phyloP scores from a whole-genome alignment of 2,329 filamentous ascomycete genomes.

The Exutisphaerella laricina region DNA sequence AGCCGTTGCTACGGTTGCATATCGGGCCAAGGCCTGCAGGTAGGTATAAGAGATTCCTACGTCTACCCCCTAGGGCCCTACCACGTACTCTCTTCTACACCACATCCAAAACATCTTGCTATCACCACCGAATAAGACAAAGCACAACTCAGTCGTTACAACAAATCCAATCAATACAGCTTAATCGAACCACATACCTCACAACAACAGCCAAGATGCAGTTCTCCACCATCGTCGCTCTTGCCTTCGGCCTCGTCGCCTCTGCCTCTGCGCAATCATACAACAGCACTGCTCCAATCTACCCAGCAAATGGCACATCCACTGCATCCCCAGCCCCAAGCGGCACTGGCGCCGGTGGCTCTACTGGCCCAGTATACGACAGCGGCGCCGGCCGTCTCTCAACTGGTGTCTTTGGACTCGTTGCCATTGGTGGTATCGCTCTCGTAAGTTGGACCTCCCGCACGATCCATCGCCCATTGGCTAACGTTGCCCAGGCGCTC shows the following conservation, averaged over 20 bases:
- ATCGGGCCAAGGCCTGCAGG: background rate
- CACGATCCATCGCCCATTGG: no score
- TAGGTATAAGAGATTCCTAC: no score
- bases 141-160: background rate
- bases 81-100: background rate
- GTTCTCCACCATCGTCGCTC: conserved; percentile 9
- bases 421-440: conserved; percentile 12
- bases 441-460: conserved; percentile 4
- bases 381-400: conserved; percentile 10
- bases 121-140: background rate
- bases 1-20: conserved; percentile 7
- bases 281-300: conserved; percentile 4
- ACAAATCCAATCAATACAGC: conserved; percentile 4
- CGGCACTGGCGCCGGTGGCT: conserved; percentile 7
- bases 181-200: background rate
- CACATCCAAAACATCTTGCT: background rate
- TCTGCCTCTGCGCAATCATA: conserved; percentile 4
- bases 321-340: conserved; percentile 4
- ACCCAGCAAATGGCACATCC: conserved; percentile 4
- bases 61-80: background rate
- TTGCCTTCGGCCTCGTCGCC: conserved; percentile 7
- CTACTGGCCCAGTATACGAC: background rate
- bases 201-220: conserved; percentile 8
- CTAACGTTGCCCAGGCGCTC: conserved; percentile 2
- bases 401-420: conserved; percentile 7